Base-by-base conservation (phyloP, 192 early-diverging fungal species). In the Coemansia sp. region DNA sequence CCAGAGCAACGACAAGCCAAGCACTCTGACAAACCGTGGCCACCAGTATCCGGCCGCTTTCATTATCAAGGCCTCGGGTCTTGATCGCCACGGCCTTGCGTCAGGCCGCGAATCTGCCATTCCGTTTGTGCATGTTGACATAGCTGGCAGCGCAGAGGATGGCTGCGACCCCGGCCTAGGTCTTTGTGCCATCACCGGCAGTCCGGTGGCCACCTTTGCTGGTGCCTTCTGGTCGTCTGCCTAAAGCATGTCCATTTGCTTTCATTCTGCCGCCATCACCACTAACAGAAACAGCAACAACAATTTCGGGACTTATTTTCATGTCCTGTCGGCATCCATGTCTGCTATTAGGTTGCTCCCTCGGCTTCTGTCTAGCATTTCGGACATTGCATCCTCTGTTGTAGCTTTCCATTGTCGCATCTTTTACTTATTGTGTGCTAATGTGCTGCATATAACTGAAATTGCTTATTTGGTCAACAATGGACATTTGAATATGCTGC, bases 41-140 rank as follows among this genome's bases (percentile, higher is more conserved):
- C 94, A 96, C 70, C 90, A 92, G 72, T 94, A 88, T 76, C 94
- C 94, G 38, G 92, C 90, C 16, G 94, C 91, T 11, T 94, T 92
- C 64, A 87, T 96, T 77, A 70, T 87, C 48, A 73, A 92, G 64
- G 92, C 93, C 4, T 88, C 92, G 25, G 92, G 94, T 2, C 61
- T 96, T 51, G 79, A 88, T 68, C 71, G 86, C 57, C 89, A 93
- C 74, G 90, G 92, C 49, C 70, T 91, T 60, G 76, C 83, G 20
- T 83, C 88, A 22, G 80, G 83, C 41, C 59, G 65, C 54, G 70
- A 85, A 8, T 62, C 82, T 5, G 90, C 87, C 42, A 88, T 96
- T 54, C 85, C 86, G 38, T 96, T 91, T 84, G 90, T 91, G 37
- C 94, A 96, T 74, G 74, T 94, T 7, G 94, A 96, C 65, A 86